These are phyloP conservation scores for Stevia rebaudiana DNA, from an alignment of 140 eudicot genomes.

Conservation along the genomic window DNA sequence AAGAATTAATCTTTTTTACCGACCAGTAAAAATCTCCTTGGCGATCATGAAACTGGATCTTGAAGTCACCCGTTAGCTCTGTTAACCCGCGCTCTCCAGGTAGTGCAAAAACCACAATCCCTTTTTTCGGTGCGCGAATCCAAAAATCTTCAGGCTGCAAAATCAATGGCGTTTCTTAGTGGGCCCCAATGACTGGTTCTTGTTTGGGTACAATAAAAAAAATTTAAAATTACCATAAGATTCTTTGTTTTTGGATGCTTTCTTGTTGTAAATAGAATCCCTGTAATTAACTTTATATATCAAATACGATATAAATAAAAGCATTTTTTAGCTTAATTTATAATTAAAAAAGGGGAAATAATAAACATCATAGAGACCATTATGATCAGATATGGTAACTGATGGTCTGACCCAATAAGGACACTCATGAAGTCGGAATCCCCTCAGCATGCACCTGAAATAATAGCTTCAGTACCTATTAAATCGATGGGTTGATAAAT, in stretches of 20 bases:
- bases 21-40: slow-evolving; percentile 98
- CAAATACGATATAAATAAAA: not conserved
- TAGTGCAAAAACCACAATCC: slow-evolving; percentile 78
- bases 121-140: slow-evolving; percentile 75
- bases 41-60: slow-evolving; percentile 83
- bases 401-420: slow-evolving; percentile 98
- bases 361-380: slow-evolving; percentile 40
- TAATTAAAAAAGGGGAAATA: not conserved
- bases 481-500: not conserved
- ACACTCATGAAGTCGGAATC: slow-evolving; percentile 83
- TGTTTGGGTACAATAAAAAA: not conserved
- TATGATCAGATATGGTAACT: slow-evolving; percentile 78
- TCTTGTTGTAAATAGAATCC: slow-evolving; percentile 64
- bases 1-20: not conserved
- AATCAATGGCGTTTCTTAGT: slow-evolving; percentile 5
- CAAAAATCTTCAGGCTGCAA: slow-evolving; percentile 95
- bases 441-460: slow-evolving; percentile 97
- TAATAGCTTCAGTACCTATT: slow-evolving; percentile 12
- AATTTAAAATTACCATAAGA: slow-evolving; percentile 55
- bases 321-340: not conserved
- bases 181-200: not conserved
- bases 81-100: slow-evolving; percentile 93
- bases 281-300: slow-evolving; percentile 39
- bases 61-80: slow-evolving; percentile 85
- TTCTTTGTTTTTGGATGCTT: slow-evolving; percentile 88